phyloP scores from a whole-genome alignment of 352 stramenopile species.

The Paralagenidium karlingii region DNA sequence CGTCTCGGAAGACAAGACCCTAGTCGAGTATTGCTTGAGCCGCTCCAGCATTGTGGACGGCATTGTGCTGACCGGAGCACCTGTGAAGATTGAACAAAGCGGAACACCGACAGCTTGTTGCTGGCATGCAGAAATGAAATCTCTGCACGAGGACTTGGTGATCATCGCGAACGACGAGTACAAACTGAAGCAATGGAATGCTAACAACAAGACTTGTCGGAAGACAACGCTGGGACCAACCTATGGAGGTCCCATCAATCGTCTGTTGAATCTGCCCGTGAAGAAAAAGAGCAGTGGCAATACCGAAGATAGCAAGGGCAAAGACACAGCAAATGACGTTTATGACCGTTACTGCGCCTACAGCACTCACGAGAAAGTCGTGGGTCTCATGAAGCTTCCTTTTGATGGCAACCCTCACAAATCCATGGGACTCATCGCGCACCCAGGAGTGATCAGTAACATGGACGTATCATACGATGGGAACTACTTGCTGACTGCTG shows the following conservation, averaged over 20 bases:
- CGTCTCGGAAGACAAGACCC: conserved; percentile 70
- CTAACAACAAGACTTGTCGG: conserved; percentile 83
- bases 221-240: conserved; percentile 84
- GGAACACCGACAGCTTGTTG: conserved; percentile 78
- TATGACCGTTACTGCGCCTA: conserved; percentile 67
- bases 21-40: conserved; percentile 85
- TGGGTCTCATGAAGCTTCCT: conserved; percentile 78
- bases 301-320: conserved; percentile 4
- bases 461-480: conserved; percentile 79
- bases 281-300: conserved; percentile 1
- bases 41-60: conserved; percentile 76
- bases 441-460: conserved; percentile 80
- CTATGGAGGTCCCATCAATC: conserved; percentile 83
- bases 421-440: conserved; percentile 87
- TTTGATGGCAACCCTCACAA: conserved; percentile 89
- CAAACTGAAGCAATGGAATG: conserved; percentile 90
- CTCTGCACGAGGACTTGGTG: conserved; percentile 79
- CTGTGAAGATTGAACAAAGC: conserved; percentile 73
- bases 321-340: conserved; percentile 8
- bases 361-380: conserved; percentile 72
- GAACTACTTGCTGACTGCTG: conserved; percentile 77
- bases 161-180: conserved; percentile 87
- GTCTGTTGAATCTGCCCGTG: conserved; percentile 47
- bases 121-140: conserved; percentile 78
- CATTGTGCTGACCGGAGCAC: conserved; percentile 60